Conservation (phyloP, 1,284 basidiomycete species). For the Sporisorium exsertum region DNA sequence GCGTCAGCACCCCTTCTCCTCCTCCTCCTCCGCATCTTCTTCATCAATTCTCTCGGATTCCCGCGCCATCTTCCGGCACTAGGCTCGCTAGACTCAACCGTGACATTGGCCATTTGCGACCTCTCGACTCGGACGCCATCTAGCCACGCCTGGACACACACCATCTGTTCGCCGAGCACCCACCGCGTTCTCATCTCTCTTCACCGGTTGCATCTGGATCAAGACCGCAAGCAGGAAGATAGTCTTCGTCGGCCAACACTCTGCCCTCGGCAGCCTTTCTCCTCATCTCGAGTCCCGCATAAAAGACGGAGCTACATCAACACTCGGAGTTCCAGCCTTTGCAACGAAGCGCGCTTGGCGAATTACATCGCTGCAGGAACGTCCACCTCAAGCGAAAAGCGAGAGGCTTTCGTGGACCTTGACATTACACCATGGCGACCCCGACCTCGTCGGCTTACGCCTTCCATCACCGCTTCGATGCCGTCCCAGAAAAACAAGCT, state of each 20-base stretch:
- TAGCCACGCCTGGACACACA: not conserved
- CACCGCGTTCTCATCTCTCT: not conserved
- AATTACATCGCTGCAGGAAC: not conserved
- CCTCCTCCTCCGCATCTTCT: not conserved
- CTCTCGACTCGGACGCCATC: not conserved
- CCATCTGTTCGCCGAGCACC: not conserved
- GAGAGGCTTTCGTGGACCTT: not conserved
- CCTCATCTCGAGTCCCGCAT: not conserved
- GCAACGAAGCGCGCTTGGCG: not conserved
- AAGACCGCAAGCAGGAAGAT: not conserved
- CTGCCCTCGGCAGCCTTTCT: constrained; percentile 1
- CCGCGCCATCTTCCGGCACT: not conserved
- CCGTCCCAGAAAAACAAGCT: constrained; percentile 15
- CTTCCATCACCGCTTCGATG: constrained; percentile 48
- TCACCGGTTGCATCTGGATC: not conserved
- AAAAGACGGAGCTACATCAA: not conserved
- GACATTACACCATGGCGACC: constrained; percentile 29
- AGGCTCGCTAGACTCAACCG: not conserved
- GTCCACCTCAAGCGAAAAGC: not conserved
- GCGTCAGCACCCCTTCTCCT: not conserved
- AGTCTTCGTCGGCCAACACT: not conserved
- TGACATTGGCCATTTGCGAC: not conserved
- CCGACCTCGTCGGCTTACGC: constrained; percentile 35
- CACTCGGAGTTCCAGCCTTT: not conserved
- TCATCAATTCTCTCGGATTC: not conserved